Conservation (phyloP, 2,329 filamentous ascomycete genomes). For the Alternaria triticina region DNA sequence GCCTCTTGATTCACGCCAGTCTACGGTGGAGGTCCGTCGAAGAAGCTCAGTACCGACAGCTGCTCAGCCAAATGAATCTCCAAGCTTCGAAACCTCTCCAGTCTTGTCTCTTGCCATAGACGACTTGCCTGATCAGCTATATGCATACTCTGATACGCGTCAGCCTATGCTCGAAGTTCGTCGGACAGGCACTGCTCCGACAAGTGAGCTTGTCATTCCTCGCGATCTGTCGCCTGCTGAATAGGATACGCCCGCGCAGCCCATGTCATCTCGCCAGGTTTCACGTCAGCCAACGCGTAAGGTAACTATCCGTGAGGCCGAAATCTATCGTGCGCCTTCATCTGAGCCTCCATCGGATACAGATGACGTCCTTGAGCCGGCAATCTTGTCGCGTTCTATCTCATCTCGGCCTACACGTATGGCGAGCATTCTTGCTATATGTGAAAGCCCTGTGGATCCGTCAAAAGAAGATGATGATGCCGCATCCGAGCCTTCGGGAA, state of each 20-base stretch:
- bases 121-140: background rate
- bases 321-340: background rate
- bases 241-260: background rate
- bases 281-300: background rate
- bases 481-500: background rate
- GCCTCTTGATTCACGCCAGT: background rate
- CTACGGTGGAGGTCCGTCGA: background rate
- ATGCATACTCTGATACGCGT: background rate
- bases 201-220: background rate
- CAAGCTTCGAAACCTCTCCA: background rate
- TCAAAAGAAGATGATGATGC: background rate
- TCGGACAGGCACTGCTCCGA: background rate
- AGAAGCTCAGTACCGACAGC: background rate
- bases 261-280: background rate
- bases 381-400: background rate
- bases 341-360: background rate
- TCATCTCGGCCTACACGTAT: background rate
- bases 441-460: background rate
- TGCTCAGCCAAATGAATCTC: background rate
- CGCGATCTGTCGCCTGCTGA: background rate
- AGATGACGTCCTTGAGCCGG: background rate
- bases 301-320: background rate
- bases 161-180: background rate
- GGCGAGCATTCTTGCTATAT: background rate
- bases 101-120: background rate